Base-by-base conservation (phyloP, 257 asterid species). In the Nicotiana obtusifolia region DNA sequence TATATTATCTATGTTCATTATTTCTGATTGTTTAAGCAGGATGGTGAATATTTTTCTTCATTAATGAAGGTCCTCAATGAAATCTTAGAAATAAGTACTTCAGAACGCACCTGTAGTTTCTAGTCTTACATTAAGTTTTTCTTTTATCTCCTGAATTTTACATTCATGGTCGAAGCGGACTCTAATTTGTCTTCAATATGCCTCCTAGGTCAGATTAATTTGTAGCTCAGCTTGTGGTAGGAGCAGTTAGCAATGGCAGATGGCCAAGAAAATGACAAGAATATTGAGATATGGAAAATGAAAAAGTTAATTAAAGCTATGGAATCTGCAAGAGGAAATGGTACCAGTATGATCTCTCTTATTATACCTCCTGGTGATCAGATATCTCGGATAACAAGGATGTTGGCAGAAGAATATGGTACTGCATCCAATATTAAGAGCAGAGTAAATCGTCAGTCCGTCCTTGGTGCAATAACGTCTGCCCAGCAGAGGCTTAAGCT, bases 301-400 rank as follows among this genome's bases (percentile, higher is more conserved):
- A 77, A 77, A n/a, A 77, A 77, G 81, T 33, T 77, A 33, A 77
- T 77, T 20, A 77, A 77, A 56, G 67, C 53, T 15, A 52, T 77
- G 37, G 81, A 77, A 77, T 77, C 81, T 33, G 81, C 81, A 19
- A 59, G 81, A 77, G 81, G 81, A 56, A 77, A 77, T 13, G 81
- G 81, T 30, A 88, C 91, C 80, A 86, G 91, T 77, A 88, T 86
- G 91, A 88, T 88, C 80, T 88, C 91, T 76, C 89, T 88, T 57
- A 88, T 88, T 67, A 82, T 88, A 28, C 91, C 91, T 54, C 91
- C 91, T 4, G 89, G 91, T 71, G 89, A 88, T 80, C 91, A 88
- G 80, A 86, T 86, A 77, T 84, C 91, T 44, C 80, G 91, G 44
- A 86, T 86, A 41, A 86, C 85, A 49, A 84, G 83, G 86, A 86